These are phyloP conservation scores for Vachellia collinsii DNA, from an alignment of 306 rosid species.

Conservation along the genomic window DNA sequence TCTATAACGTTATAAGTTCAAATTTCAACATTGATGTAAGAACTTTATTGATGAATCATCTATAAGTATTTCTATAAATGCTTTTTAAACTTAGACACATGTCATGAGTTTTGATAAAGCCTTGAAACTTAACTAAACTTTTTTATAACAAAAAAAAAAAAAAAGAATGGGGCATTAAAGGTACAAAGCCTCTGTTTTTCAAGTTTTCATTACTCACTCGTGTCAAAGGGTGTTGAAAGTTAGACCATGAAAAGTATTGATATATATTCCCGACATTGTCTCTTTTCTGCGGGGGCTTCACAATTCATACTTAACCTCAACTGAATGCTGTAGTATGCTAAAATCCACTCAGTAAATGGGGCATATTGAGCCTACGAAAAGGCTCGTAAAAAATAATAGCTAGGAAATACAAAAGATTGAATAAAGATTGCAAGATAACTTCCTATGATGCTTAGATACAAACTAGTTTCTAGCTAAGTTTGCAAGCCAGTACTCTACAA, in stretches of 20 bases:
- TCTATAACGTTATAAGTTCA: no score
- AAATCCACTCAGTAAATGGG: background rate
- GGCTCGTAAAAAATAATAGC: background rate
- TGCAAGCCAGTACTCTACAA: conserved; percentile 8
- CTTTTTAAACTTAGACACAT: no score
- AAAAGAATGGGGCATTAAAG: no score
- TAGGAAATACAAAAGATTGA: conserved; percentile 25
- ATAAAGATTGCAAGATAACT: background rate
- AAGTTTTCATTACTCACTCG: no score
- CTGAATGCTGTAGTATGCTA: background rate
- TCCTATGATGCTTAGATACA: conserved; percentile 34
- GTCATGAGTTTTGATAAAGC: no score
- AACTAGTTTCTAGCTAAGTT: conserved; percentile 42
- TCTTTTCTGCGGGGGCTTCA: background rate
- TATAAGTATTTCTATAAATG: no score
- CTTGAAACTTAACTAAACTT: no score
- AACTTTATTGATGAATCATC: no score
- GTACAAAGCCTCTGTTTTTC: no score
- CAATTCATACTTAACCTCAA: background rate
- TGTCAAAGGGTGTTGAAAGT: background rate
- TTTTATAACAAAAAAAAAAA: no score
- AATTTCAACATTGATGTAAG: no score
- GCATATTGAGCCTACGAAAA: background rate
- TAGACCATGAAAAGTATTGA: background rate
- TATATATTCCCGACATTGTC: background rate